Evolutionary conservation across 179 eudicot species (phyloP), one percentile per base, ranked within the genome.

Genomic region (Camellia oleifera): DNA sequence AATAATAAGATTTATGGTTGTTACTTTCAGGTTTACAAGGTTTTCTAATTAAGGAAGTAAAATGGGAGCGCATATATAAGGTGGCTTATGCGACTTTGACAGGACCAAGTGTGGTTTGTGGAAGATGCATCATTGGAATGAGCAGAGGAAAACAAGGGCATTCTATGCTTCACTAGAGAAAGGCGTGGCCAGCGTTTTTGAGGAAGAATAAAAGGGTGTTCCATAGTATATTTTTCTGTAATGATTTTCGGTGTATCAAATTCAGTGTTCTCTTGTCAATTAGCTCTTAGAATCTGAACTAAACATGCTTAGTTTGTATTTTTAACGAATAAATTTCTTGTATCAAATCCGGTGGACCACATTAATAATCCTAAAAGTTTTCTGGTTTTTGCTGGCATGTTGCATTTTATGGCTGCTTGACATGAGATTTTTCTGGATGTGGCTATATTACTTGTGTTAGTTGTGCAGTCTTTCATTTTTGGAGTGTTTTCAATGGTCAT

Each of bases 91-190:
- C 81, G 17, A 82, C 84, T 78, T 78, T 82, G 68, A 78, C 60
- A 11, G 84, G 84, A 42, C 81, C 84, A 74, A 82, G 84, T 58
- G 84, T 78, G 84, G 84, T 9, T n/a, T 82, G 10, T 82, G 81
- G 84, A 82, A 82, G 77, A 73, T 78, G 81, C 75, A 78, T 69
- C 81, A 78, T 79, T 82, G 84, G 84, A 82, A 82, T 66, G 84
- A 78, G 75, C 84, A 78, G 75, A 82, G 84, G 84, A 78, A 74
- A 63, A 82, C 81, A 1, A 82, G 81, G 70, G 75, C 81, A 44
- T 78, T 82, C 79, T 82, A 82, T 78, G 81, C 78, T 66, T 74
- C 73, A 78, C 78, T 82, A 7, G 84, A 82, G 81, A 82, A 82
- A 66, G 84, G 81, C 71, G 78, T 72, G 69, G 78, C 78, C 32